Evolutionary conservation across 352 stramenopile species (phyloP).

Genomic region (Thraustotheca clavata): DNA sequence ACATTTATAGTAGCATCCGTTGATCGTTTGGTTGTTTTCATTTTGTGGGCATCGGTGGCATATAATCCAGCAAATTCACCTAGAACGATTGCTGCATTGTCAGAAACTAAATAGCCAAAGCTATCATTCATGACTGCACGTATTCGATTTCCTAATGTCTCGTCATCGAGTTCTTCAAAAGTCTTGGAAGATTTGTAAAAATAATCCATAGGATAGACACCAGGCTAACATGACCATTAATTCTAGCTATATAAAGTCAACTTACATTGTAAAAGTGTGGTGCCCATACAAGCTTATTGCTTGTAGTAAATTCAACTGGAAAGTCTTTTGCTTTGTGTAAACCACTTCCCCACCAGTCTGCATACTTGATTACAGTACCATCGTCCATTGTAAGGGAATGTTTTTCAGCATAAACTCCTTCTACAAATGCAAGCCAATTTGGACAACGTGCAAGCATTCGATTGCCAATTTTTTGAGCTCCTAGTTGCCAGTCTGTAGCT

Average conservation of each 20-base stretch:
- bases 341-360: slow-evolving; percentile 74
- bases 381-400: slow-evolving; percentile 43
- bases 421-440: slow-evolving; percentile 70
- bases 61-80: slow-evolving; percentile 71
- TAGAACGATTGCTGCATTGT: slow-evolving; percentile 46
- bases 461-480: slow-evolving; percentile 62
- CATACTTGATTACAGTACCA: slow-evolving; percentile 45
- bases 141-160: slow-evolving; percentile 34
- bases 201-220: slow-evolving; percentile 57
- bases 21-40: slow-evolving; percentile 62
- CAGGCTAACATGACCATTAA: slow-evolving; percentile 24
- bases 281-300: slow-evolving; percentile 74
- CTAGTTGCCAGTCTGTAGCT: slow-evolving; percentile 53
- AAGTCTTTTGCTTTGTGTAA: slow-evolving; percentile 43
- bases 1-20: slow-evolving; percentile 63
- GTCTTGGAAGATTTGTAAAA: slow-evolving; percentile 53
- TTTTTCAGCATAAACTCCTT: slow-evolving; percentile 39
- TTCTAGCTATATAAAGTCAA: neutral
- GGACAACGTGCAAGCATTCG: slow-evolving; percentile 67
- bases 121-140: slow-evolving; percentile 62
- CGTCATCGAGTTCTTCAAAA: slow-evolving; percentile 54
- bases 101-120: slow-evolving; percentile 60
- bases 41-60: slow-evolving; percentile 48
- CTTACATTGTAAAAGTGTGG: slow-evolving; percentile 67
- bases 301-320: slow-evolving; percentile 41